Percentiles rank a stretch among this genome's conserved stretches.
Conservation (phyloP, 345 rosid genomes). For the Lepidium didymum region DNA sequence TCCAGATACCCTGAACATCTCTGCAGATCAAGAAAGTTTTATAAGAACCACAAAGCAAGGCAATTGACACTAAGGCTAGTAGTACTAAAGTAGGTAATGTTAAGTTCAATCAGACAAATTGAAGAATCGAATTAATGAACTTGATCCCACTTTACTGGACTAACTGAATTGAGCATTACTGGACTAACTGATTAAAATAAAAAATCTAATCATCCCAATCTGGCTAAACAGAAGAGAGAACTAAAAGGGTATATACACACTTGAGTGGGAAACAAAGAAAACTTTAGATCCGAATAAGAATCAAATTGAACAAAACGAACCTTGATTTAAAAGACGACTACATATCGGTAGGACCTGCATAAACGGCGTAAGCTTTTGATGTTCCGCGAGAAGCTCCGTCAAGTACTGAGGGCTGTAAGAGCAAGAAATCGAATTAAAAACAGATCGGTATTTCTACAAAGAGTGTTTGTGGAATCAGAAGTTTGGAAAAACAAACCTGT, state of each 20-base stretch:
- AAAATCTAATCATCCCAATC: slow-evolving; percentile 2
- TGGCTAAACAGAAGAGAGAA: not conserved
- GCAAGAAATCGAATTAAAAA: not conserved
- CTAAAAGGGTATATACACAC: not conserved
- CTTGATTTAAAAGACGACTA: slow-evolving; percentile 88
- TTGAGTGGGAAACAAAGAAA: not conserved
- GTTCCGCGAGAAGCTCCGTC: slow-evolving; percentile 86
- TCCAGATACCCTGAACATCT: slow-evolving; percentile 87
- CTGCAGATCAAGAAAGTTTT: slow-evolving; percentile 41
- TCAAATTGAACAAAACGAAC: slow-evolving; percentile 31
- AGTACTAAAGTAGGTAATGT: not conserved
- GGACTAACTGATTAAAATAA: not conserved
- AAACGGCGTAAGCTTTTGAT: slow-evolving; percentile 96
- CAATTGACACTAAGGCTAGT: not conserved
- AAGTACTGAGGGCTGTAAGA: slow-evolving; percentile 62
- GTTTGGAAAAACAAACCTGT: slow-evolving; percentile 41
- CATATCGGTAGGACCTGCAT: slow-evolving; percentile 82
- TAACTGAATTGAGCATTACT: not conserved
- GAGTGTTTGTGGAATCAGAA: not conserved
- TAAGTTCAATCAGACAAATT: not conserved
- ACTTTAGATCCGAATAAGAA: slow-evolving; percentile 18
- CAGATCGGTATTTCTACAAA: not conserved
- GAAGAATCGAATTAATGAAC: not conserved
- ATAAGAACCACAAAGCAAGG: not conserved
- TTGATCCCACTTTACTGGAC: not conserved